Percentiles rank a stretch among this genome's conserved stretches.
Conservation (phyloP, 139 green algal genomes). For the Desmodesmus armatus region DNA sequence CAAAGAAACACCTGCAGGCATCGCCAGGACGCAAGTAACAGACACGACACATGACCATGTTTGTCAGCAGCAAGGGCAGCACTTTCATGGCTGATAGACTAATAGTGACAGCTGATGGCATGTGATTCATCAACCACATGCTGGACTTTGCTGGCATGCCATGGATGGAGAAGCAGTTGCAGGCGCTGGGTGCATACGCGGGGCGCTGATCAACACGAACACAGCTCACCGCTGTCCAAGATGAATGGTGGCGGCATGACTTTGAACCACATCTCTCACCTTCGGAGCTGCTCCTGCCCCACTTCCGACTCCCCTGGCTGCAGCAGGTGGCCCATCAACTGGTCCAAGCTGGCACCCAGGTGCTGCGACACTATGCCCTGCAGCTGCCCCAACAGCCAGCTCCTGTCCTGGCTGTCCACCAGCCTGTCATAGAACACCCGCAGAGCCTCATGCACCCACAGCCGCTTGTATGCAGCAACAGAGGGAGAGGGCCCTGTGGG, state of each 20-base stretch:
- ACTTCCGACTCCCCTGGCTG: conserved; percentile 1
- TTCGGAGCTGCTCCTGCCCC: conserved; percentile 28
- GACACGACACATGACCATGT: conserved; percentile 21
- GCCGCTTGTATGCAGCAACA: conserved; percentile 64
- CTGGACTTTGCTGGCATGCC: no score
- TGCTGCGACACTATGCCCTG: conserved; percentile 15
- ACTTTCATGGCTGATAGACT: no score
- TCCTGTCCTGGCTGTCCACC: conserved; percentile 73
- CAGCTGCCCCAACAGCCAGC: conserved; percentile 74
- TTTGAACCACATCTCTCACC: no score
- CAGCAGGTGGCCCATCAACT: conserved; percentile 61
- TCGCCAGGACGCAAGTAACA: conserved; percentile 64
- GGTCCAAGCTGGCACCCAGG: conserved; percentile 45
- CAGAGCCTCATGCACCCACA: conserved; percentile 85
- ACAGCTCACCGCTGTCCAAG: no score
- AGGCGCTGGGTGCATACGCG: no score
- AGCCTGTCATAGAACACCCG: conserved; percentile 85
- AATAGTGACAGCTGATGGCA: no score
- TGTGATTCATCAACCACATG: no score
- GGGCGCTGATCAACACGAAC: no score
- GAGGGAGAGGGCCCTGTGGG: not conserved
- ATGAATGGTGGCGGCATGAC: not conserved
- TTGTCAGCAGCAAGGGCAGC: no score
- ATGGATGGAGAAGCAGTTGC: no score
- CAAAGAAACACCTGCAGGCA: conserved; percentile 76